Conservation (phyloP, 2,329 filamentous ascomycete species). For the Hypoxylon rubiginosum region DNA sequence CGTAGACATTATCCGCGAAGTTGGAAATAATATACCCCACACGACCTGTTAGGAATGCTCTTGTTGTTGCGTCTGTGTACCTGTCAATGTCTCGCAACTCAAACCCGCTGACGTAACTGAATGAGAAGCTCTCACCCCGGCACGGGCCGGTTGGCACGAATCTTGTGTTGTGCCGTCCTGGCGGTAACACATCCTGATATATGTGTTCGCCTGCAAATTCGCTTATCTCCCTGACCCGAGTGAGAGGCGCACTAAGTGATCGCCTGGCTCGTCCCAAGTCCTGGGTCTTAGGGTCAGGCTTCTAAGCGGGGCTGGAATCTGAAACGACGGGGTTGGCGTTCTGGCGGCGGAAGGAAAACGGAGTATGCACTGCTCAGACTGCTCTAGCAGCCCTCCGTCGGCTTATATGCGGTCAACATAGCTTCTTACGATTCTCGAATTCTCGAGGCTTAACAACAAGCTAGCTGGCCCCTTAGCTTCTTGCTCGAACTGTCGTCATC, state of each 20-base stretch:
- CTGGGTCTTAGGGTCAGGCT: background rate
- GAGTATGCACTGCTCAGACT: background rate
- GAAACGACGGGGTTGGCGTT: constrained; percentile 24
- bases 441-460: constrained; percentile 7
- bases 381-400: background rate
- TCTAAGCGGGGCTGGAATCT: constrained; percentile 15
- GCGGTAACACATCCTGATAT: constrained; percentile 8
- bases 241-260: constrained; percentile 10
- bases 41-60: constrained; percentile 22
- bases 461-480: background rate
- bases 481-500: constrained; percentile 3
- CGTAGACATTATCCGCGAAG: constrained; percentile 30
- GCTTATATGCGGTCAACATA: constrained; percentile 1
- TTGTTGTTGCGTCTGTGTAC: constrained; percentile 14
- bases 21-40: constrained; percentile 24
- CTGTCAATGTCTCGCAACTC: constrained; percentile 5
- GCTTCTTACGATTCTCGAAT: constrained; percentile 5
- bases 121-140: constrained; percentile 12
- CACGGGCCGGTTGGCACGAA: constrained; percentile 15
- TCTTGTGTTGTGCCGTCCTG: constrained; percentile 18
- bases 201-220: background rate
- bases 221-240: constrained; percentile 8
- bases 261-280: constrained; percentile 4
- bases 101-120: constrained; percentile 28
- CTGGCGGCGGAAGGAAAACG: constrained; percentile 1